Evolutionary conservation across 495 filamentous ascomycete species (phyloP), one percentile per base, ranked within the genome.

Genomic region (Penicillium robsamsonii): DNA sequence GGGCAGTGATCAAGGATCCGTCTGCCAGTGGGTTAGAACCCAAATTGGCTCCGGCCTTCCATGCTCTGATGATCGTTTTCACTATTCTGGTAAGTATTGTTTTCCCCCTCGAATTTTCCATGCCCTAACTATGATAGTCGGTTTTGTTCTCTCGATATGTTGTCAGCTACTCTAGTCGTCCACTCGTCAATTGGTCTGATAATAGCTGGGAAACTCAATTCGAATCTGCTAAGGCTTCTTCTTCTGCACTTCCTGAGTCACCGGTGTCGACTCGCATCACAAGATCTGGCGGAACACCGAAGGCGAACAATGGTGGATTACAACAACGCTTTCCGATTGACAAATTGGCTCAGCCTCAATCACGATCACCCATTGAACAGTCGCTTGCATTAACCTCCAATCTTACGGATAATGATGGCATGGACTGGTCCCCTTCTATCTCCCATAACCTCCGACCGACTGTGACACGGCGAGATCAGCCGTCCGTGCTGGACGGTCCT

Each of bases 341-440:
- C 25, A 73, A 72, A 53, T 62, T 79, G 25, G 74, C 67, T 2
- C 45, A 47, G n/a, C n/a, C 29, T 31, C 60, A 68, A 52, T 63
- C 63, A 35, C 63, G 51, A 24, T 44, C 68, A 54, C 51, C 57
- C 33, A 59, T 51, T n/a, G 56, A 67, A 50, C 53, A 60, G 51
- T 50, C 72, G 35, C 53, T 64, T 22, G 61, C 63, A 46, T 64
- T 75, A 55, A 69, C 63, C 41, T 71, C 71, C 41, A 74, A 70
- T 7, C 73, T 73, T 44, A 65, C 68, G 37, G 73, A 75, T 56
- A 60, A 55, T 7, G 75, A 81, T 51, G 78, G 82, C 59, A 96
- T 96, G 91, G 91, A 96, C 57, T 96, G 91, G 91, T 83, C 86
- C 20, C 90, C 91, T 3, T 84, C 85, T 11, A 66, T 71, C 22